These are phyloP conservation scores for Aspergillus haitiensis DNA, from an alignment of 495 filamentous ascomycete genomes.

Conservation along the genomic window DNA sequence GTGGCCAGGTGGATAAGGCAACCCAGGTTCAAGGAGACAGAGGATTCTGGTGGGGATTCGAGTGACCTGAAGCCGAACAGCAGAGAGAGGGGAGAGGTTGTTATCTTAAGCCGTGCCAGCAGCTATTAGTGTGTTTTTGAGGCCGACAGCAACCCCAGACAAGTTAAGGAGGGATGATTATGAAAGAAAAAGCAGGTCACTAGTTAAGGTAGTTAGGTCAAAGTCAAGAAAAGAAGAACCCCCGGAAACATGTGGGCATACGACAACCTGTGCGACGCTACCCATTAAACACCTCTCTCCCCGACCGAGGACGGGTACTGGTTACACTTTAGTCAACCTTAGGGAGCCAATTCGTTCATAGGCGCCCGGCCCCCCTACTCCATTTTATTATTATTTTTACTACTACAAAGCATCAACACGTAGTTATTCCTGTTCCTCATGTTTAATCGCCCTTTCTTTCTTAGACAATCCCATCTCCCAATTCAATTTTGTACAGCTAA, in stretches of 20 bases:
- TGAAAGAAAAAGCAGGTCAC: slow-evolving; percentile 8
- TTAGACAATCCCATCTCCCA: neutral
- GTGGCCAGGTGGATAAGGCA: slow-evolving; percentile 14
- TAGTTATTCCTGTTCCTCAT: neutral
- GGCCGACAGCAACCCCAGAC: neutral
- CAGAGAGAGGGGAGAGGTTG: slow-evolving; percentile 5
- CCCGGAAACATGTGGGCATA: slow-evolving; percentile 14
- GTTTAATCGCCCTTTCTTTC: neutral
- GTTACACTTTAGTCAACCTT: slow-evolving; percentile 14
- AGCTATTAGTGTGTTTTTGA: slow-evolving; percentile 7
- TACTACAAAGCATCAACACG: neutral
- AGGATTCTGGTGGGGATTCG: slow-evolving; percentile 13
- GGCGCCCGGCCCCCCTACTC: slow-evolving; percentile 3
- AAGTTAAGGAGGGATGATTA: neutral
- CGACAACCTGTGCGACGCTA: slow-evolving; percentile 10
- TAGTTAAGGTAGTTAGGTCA: neutral
- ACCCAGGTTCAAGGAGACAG: slow-evolving; percentile 11
- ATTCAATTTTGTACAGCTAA: neutral
- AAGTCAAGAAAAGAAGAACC: slow-evolving; percentile 17
- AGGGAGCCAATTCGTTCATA: slow-evolving; percentile 1
- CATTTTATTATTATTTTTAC: neutral
- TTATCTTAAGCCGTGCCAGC: slow-evolving; percentile 10
- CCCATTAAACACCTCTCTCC: slow-evolving; percentile 16
- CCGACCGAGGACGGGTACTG: slow-evolving; percentile 22
- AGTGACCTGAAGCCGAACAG: slow-evolving; percentile 6